A percentile compares a stretch with the other conserved stretches of the same genome.
phyloP scores from a whole-genome alignment of 352 stramenopile species.

The Pythium insidiosum region DNA sequence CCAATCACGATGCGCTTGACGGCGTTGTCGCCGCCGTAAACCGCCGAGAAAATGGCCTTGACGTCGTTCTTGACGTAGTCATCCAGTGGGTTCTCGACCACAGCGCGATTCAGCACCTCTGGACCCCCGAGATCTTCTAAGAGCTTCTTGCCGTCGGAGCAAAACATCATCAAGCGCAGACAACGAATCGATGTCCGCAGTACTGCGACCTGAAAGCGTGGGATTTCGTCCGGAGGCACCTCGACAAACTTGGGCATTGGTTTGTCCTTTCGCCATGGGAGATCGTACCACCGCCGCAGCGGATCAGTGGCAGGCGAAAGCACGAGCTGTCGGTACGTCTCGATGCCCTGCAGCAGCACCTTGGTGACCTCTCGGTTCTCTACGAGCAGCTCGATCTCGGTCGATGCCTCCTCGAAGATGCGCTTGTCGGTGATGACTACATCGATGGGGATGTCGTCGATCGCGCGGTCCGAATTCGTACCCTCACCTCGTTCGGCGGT shows the following conservation, averaged over 20 bases:
- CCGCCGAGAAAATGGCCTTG: slow-evolving; percentile 58
- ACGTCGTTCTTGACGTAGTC: slow-evolving; percentile 70
- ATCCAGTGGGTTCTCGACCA: slow-evolving; percentile 51
- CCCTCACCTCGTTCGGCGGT: slow-evolving; percentile 62
- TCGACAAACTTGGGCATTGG: slow-evolving; percentile 41
- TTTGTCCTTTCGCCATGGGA: slow-evolving; percentile 34
- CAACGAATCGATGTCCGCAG: slow-evolving; percentile 45
- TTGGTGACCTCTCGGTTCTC: slow-evolving; percentile 42
- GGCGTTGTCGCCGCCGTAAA: slow-evolving; percentile 63
- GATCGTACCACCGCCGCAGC: slow-evolving; percentile 43
- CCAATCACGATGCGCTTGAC: slow-evolving; percentile 53
- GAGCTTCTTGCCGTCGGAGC: slow-evolving; percentile 31
- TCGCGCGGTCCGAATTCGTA: slow-evolving; percentile 30
- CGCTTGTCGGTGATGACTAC: slow-evolving; percentile 41
- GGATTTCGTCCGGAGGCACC: slow-evolving; percentile 32
- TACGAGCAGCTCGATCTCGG: slow-evolving; percentile 57
- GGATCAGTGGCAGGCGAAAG: slow-evolving; percentile 50
- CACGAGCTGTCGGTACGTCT: slow-evolving; percentile 26
- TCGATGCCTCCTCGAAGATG: slow-evolving; percentile 58
- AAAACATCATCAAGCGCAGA: slow-evolving; percentile 52
- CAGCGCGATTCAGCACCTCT: slow-evolving; percentile 41
- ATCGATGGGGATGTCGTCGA: slow-evolving; percentile 44
- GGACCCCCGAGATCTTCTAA: slow-evolving; percentile 33
- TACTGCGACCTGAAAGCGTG: slow-evolving; percentile 42
- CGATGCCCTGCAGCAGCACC: slow-evolving; percentile 34